Evolutionary conservation across 371 early-diverging fungal genomes (phyloP), one percentile per base, ranked within the genome.

Genomic region (Apophysomyces variabilis): DNA sequence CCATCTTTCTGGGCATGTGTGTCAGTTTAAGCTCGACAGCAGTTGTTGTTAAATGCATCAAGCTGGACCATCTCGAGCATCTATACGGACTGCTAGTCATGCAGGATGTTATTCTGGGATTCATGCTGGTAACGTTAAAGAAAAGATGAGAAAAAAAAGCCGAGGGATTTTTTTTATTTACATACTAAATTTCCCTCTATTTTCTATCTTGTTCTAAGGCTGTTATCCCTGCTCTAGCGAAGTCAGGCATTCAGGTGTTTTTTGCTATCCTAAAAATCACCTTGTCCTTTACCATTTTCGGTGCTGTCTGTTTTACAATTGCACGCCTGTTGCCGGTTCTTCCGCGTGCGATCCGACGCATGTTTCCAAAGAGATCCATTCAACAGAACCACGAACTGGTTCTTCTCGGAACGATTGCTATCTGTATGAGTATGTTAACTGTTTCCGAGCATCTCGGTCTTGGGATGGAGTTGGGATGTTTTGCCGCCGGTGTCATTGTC

Each of bases 401-500:
- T 63, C 60, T 89, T 43, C 66, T 89, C 14, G 82, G 82, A 6
- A 75, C 78, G 3, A 74, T 88, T n/a, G 82, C 83, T 8, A 60
- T 83, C 12, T 85, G 87, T 57, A 67, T 88, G 73, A 57, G 73
- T 37, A 76, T 85, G 69, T 65, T 85, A 16, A 44, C 78, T 8
- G 35, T 87, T 8, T 79, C 84, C 7, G 75, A 70, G 7, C 39
- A 64, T 26, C 73, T 88, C 32, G 85, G 84, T 1, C 66, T 87
- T 21, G 83, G 84, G 32, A 79, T 85, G 73, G 90, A 89, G 67
- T 37, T 89, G 7, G 86, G 85, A 3, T 88, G 86, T 47, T 89
- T 89, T 75, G 83, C 87, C 4, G 88, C 87, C 1, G 90, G 90
- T 46, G 85, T 87, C 7, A 68, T 86, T 38, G 65, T 89, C 11